phyloP scores from a whole-genome alignment of 768 basidiomycete species.

The Cystobasidium tubakii region DNA sequence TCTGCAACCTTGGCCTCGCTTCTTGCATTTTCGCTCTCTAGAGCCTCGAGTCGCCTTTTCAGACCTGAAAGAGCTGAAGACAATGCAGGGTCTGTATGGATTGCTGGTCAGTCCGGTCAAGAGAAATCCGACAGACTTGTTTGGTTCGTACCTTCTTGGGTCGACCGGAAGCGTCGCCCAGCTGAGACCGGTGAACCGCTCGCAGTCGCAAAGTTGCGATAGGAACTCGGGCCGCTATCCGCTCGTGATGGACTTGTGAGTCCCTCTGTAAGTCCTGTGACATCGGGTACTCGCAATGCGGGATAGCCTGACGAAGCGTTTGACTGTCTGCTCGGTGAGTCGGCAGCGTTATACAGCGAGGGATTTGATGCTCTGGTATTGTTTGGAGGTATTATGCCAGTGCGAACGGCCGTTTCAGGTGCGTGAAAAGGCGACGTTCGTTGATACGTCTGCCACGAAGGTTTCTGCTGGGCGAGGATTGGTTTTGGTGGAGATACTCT shows the following conservation, averaged over 20 bases:
- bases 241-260: conserved; percentile 31
- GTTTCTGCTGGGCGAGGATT: background rate
- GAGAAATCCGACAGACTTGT: background rate
- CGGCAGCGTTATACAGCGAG: background rate
- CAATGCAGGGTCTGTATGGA: conserved; percentile 38
- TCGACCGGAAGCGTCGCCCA: background rate
- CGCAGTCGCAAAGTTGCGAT: background rate
- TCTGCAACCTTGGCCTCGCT: conserved; percentile 39
- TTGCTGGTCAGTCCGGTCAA: background rate
- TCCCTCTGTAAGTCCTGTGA: conserved; percentile 44
- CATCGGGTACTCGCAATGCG: conserved; percentile 40
- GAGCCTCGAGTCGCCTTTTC: conserved; percentile 9
- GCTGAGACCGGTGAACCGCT: background rate
- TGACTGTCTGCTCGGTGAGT: background rate
- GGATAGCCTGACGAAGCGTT: background rate
- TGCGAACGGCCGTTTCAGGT: background rate
- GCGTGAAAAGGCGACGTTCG: background rate
- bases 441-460: background rate
- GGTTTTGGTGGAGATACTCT: background rate
- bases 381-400: conserved; percentile 13
- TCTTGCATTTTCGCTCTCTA: conserved; percentile 43
- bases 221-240: background rate
- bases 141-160: conserved; percentile 34
- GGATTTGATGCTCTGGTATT: conserved; percentile 21
- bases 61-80: conserved; percentile 33